phyloP scores from a whole-genome alignment of 1,139 yeast genomes.

The Kodamaea plutei region DNA sequence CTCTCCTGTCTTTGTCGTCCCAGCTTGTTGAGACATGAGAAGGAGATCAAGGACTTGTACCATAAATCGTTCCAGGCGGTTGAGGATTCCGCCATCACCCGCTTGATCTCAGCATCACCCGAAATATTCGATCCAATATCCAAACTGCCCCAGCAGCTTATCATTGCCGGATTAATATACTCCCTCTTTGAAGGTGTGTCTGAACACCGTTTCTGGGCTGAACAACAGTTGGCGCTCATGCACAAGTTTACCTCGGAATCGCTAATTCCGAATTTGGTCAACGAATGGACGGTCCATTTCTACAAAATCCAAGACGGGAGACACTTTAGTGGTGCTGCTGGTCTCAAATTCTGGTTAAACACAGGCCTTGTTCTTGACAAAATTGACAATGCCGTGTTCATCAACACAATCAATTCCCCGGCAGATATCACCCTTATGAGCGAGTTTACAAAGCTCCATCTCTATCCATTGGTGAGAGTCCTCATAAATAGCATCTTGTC shows the following conservation, averaged over 20 bases:
- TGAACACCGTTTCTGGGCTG: conserved; percentile 46
- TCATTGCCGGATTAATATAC: conserved; percentile 47
- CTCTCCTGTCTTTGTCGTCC: conserved; percentile 53
- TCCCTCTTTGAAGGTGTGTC: conserved; percentile 51
- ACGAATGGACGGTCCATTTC: conserved; percentile 52
- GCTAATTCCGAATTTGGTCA: conserved; percentile 37
- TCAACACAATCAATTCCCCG: conserved; percentile 39
- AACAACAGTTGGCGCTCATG: conserved; percentile 3
- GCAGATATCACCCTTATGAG: conserved; percentile 41
- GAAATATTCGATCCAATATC: too few relatives aligned
- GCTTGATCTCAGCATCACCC: background rate
- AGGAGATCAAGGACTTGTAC: conserved; percentile 21
- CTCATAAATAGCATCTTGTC: conserved; percentile 50
- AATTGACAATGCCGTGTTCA: conserved; percentile 36
- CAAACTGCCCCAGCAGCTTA: background rate
- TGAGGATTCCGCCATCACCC: background rate
- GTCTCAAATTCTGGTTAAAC: conserved; percentile 53
- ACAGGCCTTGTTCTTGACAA: conserved; percentile 37
- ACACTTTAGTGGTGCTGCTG: conserved; percentile 38
- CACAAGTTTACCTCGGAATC: conserved; percentile 9
- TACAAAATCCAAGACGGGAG: conserved; percentile 51
- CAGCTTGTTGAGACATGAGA: conserved; percentile 35
- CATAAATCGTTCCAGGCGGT: conserved; percentile 1
- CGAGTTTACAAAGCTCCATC: conserved; percentile 34
- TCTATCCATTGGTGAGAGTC: conserved; percentile 43